Percentiles rank a stretch among this genome's conserved stretches.
Evolutionary conservation across 2,329 filamentous ascomycete species (phyloP).

Genomic region (Penicillium sp.): DNA sequence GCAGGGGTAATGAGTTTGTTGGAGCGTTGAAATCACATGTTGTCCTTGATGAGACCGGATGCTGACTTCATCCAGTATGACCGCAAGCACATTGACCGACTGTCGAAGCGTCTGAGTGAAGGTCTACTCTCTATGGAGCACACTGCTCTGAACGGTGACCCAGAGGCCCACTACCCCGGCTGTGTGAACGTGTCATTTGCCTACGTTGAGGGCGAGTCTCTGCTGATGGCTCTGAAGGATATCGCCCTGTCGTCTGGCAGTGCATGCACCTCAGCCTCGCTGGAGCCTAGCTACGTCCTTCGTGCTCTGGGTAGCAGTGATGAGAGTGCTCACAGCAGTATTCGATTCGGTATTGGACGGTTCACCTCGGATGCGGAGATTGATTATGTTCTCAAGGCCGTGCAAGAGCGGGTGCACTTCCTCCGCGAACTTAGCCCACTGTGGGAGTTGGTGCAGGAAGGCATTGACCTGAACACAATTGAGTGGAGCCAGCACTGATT

Average conservation of each 20-base stretch:
- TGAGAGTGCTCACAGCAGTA: slow-evolving; percentile 95
- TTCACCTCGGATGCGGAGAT: slow-evolving; percentile 95
- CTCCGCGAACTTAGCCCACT: slow-evolving; percentile 88
- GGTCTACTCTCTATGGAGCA: slow-evolving; percentile 87
- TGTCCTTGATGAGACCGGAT: not conserved
- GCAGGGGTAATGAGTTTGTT: slow-evolving; percentile 60
- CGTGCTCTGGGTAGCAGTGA: slow-evolving; percentile 92
- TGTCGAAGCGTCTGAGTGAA: slow-evolving; percentile 77
- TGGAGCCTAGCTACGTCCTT: slow-evolving; percentile 94
- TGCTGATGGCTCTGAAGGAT: slow-evolving; percentile 96
- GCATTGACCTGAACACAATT: slow-evolving; percentile 89
- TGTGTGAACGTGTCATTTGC: slow-evolving; percentile 98
- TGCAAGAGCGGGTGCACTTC: slow-evolving; percentile 84
- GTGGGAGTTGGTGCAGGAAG: slow-evolving; percentile 97
- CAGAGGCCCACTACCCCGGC: slow-evolving; percentile 79
- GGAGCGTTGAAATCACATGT: slow-evolving; percentile 17
- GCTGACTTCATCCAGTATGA: slow-evolving; percentile 64
- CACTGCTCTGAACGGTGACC: slow-evolving; percentile 82
- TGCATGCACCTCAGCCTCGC: slow-evolving; percentile 91
- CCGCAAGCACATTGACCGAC: slow-evolving; percentile 68
- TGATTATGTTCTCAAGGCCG: slow-evolving; percentile 93
- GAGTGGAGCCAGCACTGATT: slow-evolving; percentile 93
- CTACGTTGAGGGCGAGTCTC: slow-evolving; percentile 95
- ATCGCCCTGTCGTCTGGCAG: slow-evolving; percentile 95
- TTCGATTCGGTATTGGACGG: slow-evolving; percentile 92